These are phyloP conservation scores for Solanum medicagineum DNA, from an alignment of 257 asterid species.

Conservation along the genomic window DNA sequence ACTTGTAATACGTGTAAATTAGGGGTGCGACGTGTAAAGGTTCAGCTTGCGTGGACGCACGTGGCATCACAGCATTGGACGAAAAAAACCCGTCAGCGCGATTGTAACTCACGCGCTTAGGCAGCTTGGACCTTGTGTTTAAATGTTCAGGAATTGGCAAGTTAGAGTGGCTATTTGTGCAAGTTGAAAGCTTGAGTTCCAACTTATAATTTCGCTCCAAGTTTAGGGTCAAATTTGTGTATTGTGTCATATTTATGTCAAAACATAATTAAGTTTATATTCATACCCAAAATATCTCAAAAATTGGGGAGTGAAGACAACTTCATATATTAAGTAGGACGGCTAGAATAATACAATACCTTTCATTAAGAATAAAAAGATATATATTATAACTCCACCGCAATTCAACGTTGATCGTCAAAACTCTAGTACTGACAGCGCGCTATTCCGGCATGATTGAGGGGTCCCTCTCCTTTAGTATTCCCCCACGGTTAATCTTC, in stretches of 20 bases:
- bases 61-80: too few relatives aligned
- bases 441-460: not conserved
- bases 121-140: too few relatives aligned
- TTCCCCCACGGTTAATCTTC: not conserved
- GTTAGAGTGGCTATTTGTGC: too few relatives aligned
- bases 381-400: not conserved
- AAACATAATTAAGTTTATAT: not conserved
- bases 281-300: accelerated
- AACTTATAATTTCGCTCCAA: too few relatives aligned
- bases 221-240: too few relatives aligned
- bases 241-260: accelerated
- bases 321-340: not conserved
- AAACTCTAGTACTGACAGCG: not conserved
- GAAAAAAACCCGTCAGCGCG: too few relatives aligned
- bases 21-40: too few relatives aligned
- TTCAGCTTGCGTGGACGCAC: too few relatives aligned
- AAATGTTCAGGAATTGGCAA: too few relatives aligned
- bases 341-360: accelerated
- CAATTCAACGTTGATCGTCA: not conserved
- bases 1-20: too few relatives aligned
- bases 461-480: not conserved
- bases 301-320: not conserved
- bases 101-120: too few relatives aligned
- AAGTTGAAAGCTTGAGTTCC: too few relatives aligned
- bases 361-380: not conserved